Conservation (phyloP, 257 asterid species). For the Forsythia suspensa region DNA sequence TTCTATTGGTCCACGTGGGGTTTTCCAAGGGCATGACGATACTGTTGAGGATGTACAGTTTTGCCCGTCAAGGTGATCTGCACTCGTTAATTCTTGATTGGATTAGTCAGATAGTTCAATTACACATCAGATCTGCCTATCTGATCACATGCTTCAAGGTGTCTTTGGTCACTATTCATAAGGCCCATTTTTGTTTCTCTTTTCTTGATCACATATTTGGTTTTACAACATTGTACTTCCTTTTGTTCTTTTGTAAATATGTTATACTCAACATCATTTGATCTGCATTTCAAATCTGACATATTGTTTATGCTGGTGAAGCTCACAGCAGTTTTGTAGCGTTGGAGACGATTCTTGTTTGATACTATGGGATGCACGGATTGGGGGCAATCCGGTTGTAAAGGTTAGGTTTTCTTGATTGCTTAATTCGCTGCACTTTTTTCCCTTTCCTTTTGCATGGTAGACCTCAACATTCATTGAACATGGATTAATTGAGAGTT, state of each 20-base stretch:
- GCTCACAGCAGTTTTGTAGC: conserved; percentile 95
- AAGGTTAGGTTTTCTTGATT: conserved; percentile 58
- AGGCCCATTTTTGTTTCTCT: background rate
- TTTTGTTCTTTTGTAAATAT: background rate
- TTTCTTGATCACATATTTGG: background rate
- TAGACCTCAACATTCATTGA: too few species aligned
- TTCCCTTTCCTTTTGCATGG: too few species aligned
- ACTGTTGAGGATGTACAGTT: too few species aligned
- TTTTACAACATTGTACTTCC: background rate
- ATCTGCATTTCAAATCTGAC: conserved; percentile 25
- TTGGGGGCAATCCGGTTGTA: conserved; percentile 62
- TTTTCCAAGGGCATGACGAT: conserved; percentile 52
- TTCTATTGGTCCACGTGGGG: conserved; percentile 88
- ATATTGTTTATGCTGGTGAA: conserved; percentile 34
- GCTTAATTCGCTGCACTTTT: background rate
- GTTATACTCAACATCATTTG: conserved; percentile 4
- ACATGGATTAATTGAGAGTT: too few species aligned
- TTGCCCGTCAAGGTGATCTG: background rate
- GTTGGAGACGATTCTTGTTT: conserved; percentile 98
- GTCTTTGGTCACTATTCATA: conserved; percentile 2
- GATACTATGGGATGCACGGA: conserved; percentile 94
- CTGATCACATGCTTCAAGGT: background rate
- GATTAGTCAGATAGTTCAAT: background rate
- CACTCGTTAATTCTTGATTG: conserved; percentile 6
- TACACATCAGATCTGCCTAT: background rate